Evolutionary conservation across 352 stramenopile genomes (phyloP).

Genomic region (Hyphochytrium catenoides): DNA sequence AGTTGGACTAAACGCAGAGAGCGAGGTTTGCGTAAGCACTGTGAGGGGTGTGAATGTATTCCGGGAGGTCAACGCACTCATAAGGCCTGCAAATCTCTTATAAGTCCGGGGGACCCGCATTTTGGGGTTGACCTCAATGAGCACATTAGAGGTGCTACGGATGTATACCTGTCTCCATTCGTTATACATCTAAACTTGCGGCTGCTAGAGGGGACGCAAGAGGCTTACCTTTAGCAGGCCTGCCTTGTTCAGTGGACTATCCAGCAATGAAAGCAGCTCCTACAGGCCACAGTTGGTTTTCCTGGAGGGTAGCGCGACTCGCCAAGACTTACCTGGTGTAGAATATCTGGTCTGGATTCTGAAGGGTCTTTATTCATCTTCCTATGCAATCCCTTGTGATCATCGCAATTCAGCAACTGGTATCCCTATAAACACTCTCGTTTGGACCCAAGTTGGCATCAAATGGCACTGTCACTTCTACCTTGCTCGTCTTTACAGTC

Average conservation of each 20-base stretch:
- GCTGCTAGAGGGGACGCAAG: background rate
- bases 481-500: conserved; percentile 96
- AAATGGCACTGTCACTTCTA: background rate
- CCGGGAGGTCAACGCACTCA: conserved; percentile 34
- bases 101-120: conserved; percentile 97
- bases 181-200: background rate
- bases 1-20: conserved; percentile 73
- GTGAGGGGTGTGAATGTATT: too few species aligned
- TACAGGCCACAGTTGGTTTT: conserved; percentile 8
- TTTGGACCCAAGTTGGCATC: background rate
- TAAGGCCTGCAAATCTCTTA: conserved; percentile 90
- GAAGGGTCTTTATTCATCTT: conserved; percentile 89
- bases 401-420: conserved; percentile 98
- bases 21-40: too few species aligned
- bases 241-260: conserved; percentile 98
- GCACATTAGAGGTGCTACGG: conserved; percentile 82
- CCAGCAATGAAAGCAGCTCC: conserved; percentile 92
- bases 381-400: conserved; percentile 86
- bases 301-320: background rate
- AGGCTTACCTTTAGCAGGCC: conserved; percentile 73
- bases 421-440: conserved; percentile 39
- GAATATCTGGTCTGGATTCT: conserved; percentile 93
- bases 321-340: conserved; percentile 52
- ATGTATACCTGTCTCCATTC: conserved; percentile 64
- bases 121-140: conserved; percentile 94